phyloP scores from a whole-genome alignment of 2,329 filamentous ascomycete genomes.

The Curvularia spicifera region DNA sequence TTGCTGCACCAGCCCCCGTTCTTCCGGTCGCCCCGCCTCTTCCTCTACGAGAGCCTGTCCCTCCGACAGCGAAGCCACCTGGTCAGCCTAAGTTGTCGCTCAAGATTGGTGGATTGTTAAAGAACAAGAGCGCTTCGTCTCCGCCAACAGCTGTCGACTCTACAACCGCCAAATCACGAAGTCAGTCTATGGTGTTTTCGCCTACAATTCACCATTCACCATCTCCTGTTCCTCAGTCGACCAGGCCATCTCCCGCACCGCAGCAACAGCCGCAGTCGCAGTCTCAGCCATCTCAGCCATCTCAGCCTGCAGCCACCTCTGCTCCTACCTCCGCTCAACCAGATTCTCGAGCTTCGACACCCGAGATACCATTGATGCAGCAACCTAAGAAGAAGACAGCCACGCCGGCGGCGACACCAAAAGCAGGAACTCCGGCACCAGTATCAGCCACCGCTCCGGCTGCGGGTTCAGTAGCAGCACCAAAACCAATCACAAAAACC shows the following conservation, averaged over 20 bases:
- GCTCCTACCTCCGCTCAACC: slow-evolving; percentile 18
- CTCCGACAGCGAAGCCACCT: slow-evolving; percentile 9
- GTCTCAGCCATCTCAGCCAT: background rate
- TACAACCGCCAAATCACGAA: slow-evolving; percentile 15
- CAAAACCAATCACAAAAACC: slow-evolving; percentile 8
- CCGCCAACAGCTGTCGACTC: slow-evolving; percentile 21
- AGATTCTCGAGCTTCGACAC: slow-evolving; percentile 27
- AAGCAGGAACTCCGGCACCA: slow-evolving; percentile 13
- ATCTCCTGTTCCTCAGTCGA: slow-evolving; percentile 25
- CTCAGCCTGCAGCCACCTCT: slow-evolving; percentile 5
- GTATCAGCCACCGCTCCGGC: slow-evolving; percentile 10
- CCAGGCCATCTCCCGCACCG: slow-evolving; percentile 25
- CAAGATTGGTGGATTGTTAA: slow-evolving; percentile 28
- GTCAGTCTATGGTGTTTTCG: slow-evolving; percentile 24
- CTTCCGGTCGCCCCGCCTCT: slow-evolving; percentile 15
- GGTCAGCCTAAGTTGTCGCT: slow-evolving; percentile 29
- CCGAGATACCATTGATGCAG: slow-evolving; percentile 25
- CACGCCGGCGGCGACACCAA: slow-evolving; percentile 27
- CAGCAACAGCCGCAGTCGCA: background rate
- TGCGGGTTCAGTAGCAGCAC: background rate
- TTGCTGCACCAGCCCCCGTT: background rate
- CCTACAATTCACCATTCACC: slow-evolving; percentile 27
- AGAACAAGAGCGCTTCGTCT: slow-evolving; percentile 23
- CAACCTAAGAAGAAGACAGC: slow-evolving; percentile 26
- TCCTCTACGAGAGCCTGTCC: slow-evolving; percentile 15